Evolutionary conservation across 495 filamentous ascomycete genomes (phyloP).

Genomic region (Stereocaulon alpinum): DNA sequence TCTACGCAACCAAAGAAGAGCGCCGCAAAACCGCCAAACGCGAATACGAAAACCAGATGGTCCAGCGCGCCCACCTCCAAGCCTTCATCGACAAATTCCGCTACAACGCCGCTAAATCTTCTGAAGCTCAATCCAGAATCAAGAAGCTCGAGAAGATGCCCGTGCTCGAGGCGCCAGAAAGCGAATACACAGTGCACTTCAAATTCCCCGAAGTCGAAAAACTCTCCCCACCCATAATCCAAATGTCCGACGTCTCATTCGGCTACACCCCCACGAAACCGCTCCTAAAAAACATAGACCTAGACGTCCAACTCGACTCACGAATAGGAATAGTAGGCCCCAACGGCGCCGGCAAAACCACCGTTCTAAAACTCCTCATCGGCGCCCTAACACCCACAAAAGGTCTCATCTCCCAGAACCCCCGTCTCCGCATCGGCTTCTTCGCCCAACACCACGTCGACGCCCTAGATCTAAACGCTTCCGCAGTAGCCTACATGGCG

Average conservation of each 20-base stretch:
- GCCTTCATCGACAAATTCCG: constrained; percentile 99
- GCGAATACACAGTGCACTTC: constrained; percentile 94
- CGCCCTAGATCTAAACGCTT: constrained; percentile 78
- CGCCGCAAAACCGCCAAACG: constrained; percentile 91
- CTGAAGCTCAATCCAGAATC: constrained; percentile 94
- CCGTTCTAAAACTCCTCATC: constrained; percentile 86
- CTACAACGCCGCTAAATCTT: constrained; percentile 98
- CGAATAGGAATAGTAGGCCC: constrained; percentile 97
- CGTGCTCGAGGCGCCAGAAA: constrained; percentile 78
- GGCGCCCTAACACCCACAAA: constrained; percentile 67
- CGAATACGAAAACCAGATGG: constrained; percentile 99
- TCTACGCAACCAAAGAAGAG: constrained; percentile 97
- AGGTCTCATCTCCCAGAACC: constrained; percentile 77
- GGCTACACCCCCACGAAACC: constrained; percentile 75
- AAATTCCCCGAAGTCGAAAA: constrained; percentile 97
- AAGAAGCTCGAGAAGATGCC: constrained; percentile 99
- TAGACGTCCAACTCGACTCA: constrained; percentile 96
- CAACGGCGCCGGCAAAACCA: constrained; percentile 98
- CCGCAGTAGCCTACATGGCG: constrained; percentile 90
- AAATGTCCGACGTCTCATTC: constrained; percentile 89
- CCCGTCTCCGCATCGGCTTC: constrained; percentile 82
- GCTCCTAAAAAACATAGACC: constrained; percentile 75
- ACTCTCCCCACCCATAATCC: constrained; percentile 91
- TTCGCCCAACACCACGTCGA: constrained; percentile 99
- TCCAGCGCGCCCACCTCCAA: constrained; percentile 77